A percentile compares a stretch with the other conserved stretches of the same genome.
Conservation (phyloP, 2,329 filamentous ascomycete genomes). For the Ceratocystis smalleyi region DNA sequence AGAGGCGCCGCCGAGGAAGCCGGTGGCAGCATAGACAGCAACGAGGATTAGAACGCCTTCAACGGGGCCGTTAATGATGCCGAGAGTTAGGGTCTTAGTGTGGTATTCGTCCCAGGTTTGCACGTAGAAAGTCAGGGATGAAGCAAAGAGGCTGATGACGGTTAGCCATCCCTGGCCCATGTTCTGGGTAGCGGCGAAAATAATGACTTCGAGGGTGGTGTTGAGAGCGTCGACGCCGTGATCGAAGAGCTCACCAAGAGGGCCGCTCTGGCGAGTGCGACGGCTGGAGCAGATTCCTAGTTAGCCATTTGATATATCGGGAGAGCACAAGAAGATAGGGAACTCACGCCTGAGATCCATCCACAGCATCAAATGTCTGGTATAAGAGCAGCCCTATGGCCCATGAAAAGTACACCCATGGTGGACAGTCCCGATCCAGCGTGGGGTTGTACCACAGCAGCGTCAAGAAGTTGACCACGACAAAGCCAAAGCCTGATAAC, state of each 20-base stretch:
- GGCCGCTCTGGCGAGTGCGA: slow-evolving; percentile 81
- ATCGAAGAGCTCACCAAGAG: slow-evolving; percentile 90
- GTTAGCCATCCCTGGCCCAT: slow-evolving; percentile 87
- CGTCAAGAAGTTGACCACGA: slow-evolving; percentile 77
- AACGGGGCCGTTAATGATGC: slow-evolving; percentile 83
- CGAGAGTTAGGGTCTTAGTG: slow-evolving; percentile 86
- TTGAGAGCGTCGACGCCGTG: slow-evolving; percentile 96
- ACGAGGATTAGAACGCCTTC: slow-evolving; percentile 82
- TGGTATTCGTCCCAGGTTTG: slow-evolving; percentile 99
- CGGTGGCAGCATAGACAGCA: slow-evolving; percentile 68
- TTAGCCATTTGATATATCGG: slow-evolving; percentile 2
- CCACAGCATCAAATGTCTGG: slow-evolving; percentile 95
- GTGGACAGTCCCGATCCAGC: slow-evolving; percentile 80
- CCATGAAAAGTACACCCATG: slow-evolving; percentile 93
- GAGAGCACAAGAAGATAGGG: neutral
- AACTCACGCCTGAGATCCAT: slow-evolving; percentile 78
- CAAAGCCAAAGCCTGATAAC: slow-evolving; percentile 75
- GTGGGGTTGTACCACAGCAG: slow-evolving; percentile 93
- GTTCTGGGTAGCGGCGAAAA: slow-evolving; percentile 87
- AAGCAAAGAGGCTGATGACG: slow-evolving; percentile 65
- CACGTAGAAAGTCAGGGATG: slow-evolving; percentile 89
- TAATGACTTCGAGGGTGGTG: slow-evolving; percentile 78
- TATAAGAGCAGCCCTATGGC: slow-evolving; percentile 82
- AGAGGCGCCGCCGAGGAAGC: slow-evolving; percentile 68
- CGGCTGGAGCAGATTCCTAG: slow-evolving; percentile 36